Evolutionary conservation across 148 eudicot genomes (phyloP), one percentile per base, ranked within the genome.

Genomic region (Rhododendron ferrugineum): DNA sequence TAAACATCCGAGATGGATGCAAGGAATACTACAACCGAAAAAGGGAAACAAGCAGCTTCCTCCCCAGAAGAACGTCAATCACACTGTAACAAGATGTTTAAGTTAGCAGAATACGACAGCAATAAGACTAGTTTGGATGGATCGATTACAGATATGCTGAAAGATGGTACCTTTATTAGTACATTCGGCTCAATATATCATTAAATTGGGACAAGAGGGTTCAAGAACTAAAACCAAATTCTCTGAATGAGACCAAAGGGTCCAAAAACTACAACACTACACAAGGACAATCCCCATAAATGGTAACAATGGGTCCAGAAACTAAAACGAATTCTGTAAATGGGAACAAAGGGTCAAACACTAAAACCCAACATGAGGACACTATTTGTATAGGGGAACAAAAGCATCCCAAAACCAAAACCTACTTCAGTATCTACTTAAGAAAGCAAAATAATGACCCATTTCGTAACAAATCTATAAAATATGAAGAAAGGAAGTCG

Each of bases 1-100:
- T 85, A 86, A 86, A 87, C 88, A 89, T 87, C 89, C 87, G 36
- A 85, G 81, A 47, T 85, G 80, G 83, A 85, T 79, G 66, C 81
- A 64, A 78, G n/a, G 44, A 82, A 6, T 62, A 76, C 70, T 70
- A 47, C 49, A n/a, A 42, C 79, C 37, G 22, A 73, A 37, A 79
- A 52, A 32, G 0, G 7, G 64, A 28, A 42, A 22, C 28, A 3
- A 30, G 28, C 16, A 56, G 44, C 49, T 60, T 58, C 56, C 52
- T 68, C 20, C 73, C 87, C 80, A 40, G 79, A 46, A 50, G 47
- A 66, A 40, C 78, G 22, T 18, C 44, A 80, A 80, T 16, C 32
- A 46, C 22, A 18, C 78, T 60, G 54, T 8, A 85, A 62, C 14
- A 85, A 79, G 14, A 44, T 4, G 50, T 44, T 47, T n/a, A 78